A percentile compares a stretch with the other conserved stretches of the same genome.
These are phyloP conservation scores for Patellaria atrata DNA, from an alignment of 495 filamentous ascomycete genomes.

Conservation along the genomic window DNA sequence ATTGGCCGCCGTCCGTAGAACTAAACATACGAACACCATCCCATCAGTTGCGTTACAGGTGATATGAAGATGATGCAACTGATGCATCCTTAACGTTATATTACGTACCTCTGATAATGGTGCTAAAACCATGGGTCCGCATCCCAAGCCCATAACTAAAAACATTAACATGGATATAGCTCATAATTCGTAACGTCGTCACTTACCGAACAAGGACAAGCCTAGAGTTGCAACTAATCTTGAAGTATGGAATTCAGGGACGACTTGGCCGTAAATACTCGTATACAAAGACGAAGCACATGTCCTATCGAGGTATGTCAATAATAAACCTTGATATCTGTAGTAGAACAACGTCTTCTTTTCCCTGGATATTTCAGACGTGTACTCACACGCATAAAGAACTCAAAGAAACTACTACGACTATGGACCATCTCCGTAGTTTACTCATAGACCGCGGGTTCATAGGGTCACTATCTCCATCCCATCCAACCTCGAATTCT, in stretches of 20 bases:
- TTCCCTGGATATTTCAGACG: not conserved
- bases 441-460: conserved; percentile 57
- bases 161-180: conserved; percentile 19
- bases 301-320: conserved; percentile 39
- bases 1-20: conserved; percentile 84
- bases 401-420: conserved; percentile 52
- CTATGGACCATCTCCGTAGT: conserved; percentile 64
- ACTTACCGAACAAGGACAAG: conserved; percentile 65
- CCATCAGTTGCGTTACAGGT: not conserved
- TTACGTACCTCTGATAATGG: conserved; percentile 44
- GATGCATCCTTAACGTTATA: no score
- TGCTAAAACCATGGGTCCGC: conserved; percentile 58
- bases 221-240: conserved; percentile 64
- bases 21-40: conserved; percentile 25
- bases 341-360: no score
- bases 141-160: conserved; percentile 32
- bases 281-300: conserved; percentile 85
- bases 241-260: conserved; percentile 54
- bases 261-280: conserved; percentile 69
- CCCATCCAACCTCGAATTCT: conserved; percentile 53
- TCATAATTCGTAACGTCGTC: conserved; percentile 30
- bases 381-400: conserved; percentile 70
- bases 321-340: no score
- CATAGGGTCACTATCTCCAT: conserved; percentile 54
- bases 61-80: no score